Percentiles rank a stretch among this genome's conserved stretches.
Evolutionary conservation across 2,329 filamentous ascomycete species (phyloP).

Genomic region (Fusarium sp.): DNA sequence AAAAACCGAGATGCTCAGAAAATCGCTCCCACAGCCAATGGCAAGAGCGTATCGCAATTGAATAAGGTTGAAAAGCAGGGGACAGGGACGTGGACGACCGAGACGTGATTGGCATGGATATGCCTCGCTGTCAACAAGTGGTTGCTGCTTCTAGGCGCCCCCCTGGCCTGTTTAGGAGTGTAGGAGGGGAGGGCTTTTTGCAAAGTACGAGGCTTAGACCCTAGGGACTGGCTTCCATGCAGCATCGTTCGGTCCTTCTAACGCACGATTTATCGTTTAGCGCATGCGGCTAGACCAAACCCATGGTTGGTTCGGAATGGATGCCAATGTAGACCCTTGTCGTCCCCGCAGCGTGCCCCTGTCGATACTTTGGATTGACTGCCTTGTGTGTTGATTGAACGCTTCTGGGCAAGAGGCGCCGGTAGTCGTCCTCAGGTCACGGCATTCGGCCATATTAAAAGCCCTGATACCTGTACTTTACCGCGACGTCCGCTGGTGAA

Average conservation of each 20-base stretch:
- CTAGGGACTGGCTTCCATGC: conserved; percentile 46
- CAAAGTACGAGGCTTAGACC: conserved; percentile 49
- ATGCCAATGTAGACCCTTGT: conserved; percentile 36
- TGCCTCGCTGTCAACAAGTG: conserved; percentile 37
- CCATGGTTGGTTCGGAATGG: conserved; percentile 41
- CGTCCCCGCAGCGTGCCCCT: conserved; percentile 45
- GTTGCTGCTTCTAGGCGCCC: conserved; percentile 24
- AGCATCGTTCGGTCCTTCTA: conserved; percentile 52
- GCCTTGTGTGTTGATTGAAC: conserved; percentile 24
- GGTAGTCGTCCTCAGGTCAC: conserved; percentile 37
- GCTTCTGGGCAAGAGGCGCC: conserved; percentile 28
- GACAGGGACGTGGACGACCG: conserved; percentile 28
- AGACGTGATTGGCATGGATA: conserved; percentile 38
- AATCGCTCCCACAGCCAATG: conserved; percentile 34
- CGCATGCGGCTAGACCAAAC: conserved; percentile 38
- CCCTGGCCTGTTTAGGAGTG: conserved; percentile 34
- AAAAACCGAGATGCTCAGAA: conserved; percentile 24
- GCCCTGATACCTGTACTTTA: conserved; percentile 7
- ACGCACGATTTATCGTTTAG: conserved; percentile 50
- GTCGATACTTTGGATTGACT: conserved; percentile 36
- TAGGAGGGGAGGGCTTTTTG: conserved; percentile 47
- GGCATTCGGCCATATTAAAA: conserved; percentile 32
- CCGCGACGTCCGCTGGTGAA: conserved; percentile 19
- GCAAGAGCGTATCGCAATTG: conserved; percentile 1
- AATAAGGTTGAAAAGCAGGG: conserved; percentile 42